Evolutionary conservation across 2,329 filamentous ascomycete species (phyloP).

Genomic region (Arthrobotrys sinensis): DNA sequence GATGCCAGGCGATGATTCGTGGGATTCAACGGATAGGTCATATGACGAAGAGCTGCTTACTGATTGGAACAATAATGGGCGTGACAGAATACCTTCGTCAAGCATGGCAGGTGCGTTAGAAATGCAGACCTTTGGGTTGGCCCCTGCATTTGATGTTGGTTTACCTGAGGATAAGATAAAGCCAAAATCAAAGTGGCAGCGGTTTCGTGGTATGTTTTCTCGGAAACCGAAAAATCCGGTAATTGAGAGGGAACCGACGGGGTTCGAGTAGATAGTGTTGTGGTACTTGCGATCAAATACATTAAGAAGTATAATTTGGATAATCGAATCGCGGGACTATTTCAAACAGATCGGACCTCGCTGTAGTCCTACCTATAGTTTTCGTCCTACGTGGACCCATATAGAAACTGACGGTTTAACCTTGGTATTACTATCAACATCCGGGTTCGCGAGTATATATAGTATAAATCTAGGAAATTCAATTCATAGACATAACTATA

Average conservation of each 20-base stretch:
- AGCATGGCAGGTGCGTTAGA: neutral
- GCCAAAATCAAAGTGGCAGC: neutral
- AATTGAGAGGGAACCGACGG: neutral
- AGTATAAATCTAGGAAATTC: too few relatives aligned
- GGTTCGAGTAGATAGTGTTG: slow-evolving; percentile 5
- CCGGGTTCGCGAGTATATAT: too few relatives aligned
- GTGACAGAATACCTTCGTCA: neutral
- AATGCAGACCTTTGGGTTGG: neutral
- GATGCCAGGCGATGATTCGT: neutral
- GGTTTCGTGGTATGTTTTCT: neutral
- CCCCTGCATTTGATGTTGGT: neutral
- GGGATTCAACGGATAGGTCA: neutral
- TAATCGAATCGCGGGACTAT: too few relatives aligned
- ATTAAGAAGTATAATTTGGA: too few relatives aligned
- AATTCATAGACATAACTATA: too few relatives aligned
- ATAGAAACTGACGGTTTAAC: too few relatives aligned
- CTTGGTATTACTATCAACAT: too few relatives aligned
- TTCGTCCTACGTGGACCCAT: too few relatives aligned
- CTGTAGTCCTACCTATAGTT: too few relatives aligned
- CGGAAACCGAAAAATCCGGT: neutral
- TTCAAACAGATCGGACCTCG: too few relatives aligned
- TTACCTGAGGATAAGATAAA: neutral
- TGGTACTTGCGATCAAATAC: too few relatives aligned
- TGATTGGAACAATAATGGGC: neutral
- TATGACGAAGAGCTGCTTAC: neutral